Evolutionary conservation across 257 asterid genomes (phyloP).

Genomic region (Forsythia suspensa): DNA sequence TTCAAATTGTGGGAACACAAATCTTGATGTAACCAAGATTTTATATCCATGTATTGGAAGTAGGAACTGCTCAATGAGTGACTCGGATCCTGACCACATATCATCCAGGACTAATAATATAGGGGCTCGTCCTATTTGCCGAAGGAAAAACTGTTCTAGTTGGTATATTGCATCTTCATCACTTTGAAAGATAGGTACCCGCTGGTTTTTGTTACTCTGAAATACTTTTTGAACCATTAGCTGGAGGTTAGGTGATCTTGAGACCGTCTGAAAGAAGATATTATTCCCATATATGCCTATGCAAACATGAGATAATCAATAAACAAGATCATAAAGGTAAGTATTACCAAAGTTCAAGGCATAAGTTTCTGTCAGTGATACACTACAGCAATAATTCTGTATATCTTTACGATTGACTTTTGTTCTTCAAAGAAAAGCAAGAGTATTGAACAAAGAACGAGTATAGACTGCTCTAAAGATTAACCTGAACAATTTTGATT

Average conservation of each 20-base stretch:
- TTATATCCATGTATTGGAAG: slow-evolving; percentile 23
- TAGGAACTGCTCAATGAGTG: slow-evolving; percentile 21
- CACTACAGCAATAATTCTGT: neutral
- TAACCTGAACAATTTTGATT: too few relatives aligned
- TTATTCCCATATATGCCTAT: slow-evolving; percentile 25
- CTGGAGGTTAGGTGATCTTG: slow-evolving; percentile 22
- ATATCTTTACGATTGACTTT: neutral
- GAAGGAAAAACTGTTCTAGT: slow-evolving; percentile 19
- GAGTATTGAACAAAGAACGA: too few relatives aligned
- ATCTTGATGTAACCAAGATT: slow-evolving; percentile 39
- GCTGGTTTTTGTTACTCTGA: neutral
- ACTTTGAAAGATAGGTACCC: slow-evolving; percentile 19
- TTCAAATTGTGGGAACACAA: slow-evolving; percentile 22
- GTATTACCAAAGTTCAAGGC: too few relatives aligned
- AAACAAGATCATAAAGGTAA: too few relatives aligned
- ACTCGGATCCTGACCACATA: slow-evolving; percentile 33
- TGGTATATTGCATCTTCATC: slow-evolving; percentile 29
- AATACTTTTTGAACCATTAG: slow-evolving; percentile 31
- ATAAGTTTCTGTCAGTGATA: neutral
- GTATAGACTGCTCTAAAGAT: too few relatives aligned
- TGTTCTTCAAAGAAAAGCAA: neutral
- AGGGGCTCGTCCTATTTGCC: neutral
- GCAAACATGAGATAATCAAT: neutral
- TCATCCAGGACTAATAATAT: slow-evolving; percentile 39
- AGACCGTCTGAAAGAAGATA: slow-evolving; percentile 35